Percentiles rank a stretch among this genome's conserved stretches.
These are phyloP conservation scores for Baudoinia panamericana DNA, from an alignment of 495 filamentous ascomycete genomes.

Conservation along the genomic window DNA sequence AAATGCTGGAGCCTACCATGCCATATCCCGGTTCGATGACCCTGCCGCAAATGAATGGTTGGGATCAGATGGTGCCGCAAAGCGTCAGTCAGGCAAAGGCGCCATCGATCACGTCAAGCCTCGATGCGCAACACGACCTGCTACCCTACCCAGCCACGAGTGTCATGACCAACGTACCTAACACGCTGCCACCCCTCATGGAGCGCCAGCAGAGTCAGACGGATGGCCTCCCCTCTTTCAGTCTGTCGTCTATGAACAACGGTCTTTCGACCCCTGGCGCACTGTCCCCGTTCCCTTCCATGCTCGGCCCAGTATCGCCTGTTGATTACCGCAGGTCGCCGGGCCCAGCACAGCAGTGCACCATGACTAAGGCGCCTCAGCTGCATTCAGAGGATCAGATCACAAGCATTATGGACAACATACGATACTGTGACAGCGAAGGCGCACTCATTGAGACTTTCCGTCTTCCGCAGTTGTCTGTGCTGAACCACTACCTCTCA, in stretches of 20 bases:
- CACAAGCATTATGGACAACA: slow-evolving; percentile 69
- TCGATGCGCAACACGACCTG: slow-evolving; percentile 50
- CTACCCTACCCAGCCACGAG: slow-evolving; percentile 42
- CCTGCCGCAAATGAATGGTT: slow-evolving; percentile 67
- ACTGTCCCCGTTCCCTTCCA: slow-evolving; percentile 62
- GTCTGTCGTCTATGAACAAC: slow-evolving; percentile 54
- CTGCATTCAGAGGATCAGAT: slow-evolving; percentile 64
- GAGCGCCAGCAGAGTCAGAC: slow-evolving; percentile 49
- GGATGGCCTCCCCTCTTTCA: slow-evolving; percentile 52
- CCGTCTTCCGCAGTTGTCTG: slow-evolving; percentile 62
- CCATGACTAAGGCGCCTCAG: slow-evolving; percentile 33
- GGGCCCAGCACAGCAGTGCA: slow-evolving; percentile 37
- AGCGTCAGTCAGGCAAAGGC: slow-evolving; percentile 43
- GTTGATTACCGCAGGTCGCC: slow-evolving; percentile 56
- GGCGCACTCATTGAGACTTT: slow-evolving; percentile 78
- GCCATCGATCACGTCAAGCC: slow-evolving; percentile 50
- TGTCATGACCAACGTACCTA: slow-evolving; percentile 41
- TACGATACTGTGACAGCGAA: slow-evolving; percentile 64
- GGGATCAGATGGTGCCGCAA: slow-evolving; percentile 67
- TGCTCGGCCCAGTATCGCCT: slow-evolving; percentile 59
- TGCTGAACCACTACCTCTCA: slow-evolving; percentile 77
- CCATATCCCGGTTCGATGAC: slow-evolving; percentile 61
- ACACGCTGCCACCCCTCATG: slow-evolving; percentile 53
- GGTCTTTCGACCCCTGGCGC: slow-evolving; percentile 67
- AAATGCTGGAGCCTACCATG: slow-evolving; percentile 29